Base-by-base conservation (phyloP, 371 early-diverging fungal genomes). In the Zychaea mexicana region DNA sequence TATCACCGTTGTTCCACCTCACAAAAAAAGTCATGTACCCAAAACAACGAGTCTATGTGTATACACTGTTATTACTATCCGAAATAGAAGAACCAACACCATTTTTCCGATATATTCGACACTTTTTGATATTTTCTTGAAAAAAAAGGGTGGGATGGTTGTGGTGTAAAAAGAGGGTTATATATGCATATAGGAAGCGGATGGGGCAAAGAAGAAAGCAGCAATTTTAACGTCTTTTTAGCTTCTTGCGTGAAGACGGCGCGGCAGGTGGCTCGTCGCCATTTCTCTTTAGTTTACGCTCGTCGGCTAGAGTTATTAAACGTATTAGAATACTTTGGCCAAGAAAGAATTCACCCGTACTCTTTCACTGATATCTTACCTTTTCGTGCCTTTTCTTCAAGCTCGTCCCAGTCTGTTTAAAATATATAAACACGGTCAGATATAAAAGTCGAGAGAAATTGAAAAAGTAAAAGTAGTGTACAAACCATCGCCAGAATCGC, bases 361-460 rank as follows among this genome's bases (percentile, higher is more conserved):
- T 12, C 8, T 26, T 1, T 15, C 32, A 38, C 65, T 39, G 9
- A 8, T 4, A 13, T 22, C 47, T 69, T 77, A 85, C 84, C 82
- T 68, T 81, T 78, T 65, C 84, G 80, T 22, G 94, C 93, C 69
- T 93, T 87, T 61, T 85, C 88, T 66, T 94, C 94, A 32, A 92
- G 77, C 53, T 85, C 90, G 63, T 93, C 93, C 94, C 94, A 94
- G 67, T 93, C 88, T 71, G 59, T 15, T 2, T 5, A 30, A 24
- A 57, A 32, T 1, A 27, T 28, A 42, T 36, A 3, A 24, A 22
- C 2, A 22, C 38, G 32, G n/a, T 60, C 17, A n/a, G 21, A 8
- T 26, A 31, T 27, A 17, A 3, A 28, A n/a, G n/a, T n/a, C n/a
- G n/a, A n/a, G n/a, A n/a, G n/a, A n/a, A n/a, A n/a, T n/a, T n/a